Evolutionary conservation across 2,329 filamentous ascomycete genomes (phyloP), one percentile per base, ranked within the genome.

Genomic region (Pleurostoma richardsiae): DNA sequence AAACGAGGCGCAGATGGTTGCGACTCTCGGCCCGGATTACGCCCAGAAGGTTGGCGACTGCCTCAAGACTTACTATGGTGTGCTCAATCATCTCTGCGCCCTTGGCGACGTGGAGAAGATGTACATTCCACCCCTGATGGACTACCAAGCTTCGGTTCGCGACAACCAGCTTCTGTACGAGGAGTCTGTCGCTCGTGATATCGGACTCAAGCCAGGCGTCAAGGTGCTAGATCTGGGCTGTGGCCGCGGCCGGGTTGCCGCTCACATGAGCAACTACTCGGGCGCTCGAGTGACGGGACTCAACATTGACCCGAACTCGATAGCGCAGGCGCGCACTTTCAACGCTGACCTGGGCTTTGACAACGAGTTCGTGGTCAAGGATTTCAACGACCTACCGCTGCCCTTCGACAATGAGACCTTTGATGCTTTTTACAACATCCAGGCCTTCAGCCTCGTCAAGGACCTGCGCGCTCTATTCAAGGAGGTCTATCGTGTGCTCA

Each of bases 391-490:
- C 40, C 65, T 77, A 30, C 74, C 75, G 2, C 64, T 79, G 2
- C 75, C 74, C 2, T 77, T 79, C 47, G 68, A 58, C 10, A 69
- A 77, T 51, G 59, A 58, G 29, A 66, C 63, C 39, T 77, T 79
- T 55, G 74, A 79, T 47, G 73, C 68, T 30, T 77, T 78, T 49
- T 79, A 72, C 67, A 76, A 71, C 73, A 83, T 70, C 71, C 83
- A 69, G 68, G 82, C 64, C 46, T 74, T 69, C 57, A 81, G 68
- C 65, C 72, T 69, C 30, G 77, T 72, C 65, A 74, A 73, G 50
- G 72, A 78, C 45, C 63, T 72, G 2, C 54, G 63, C 3, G 60
- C 64, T 6, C 63, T 77, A 8, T 76, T 77, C 60, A 59, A 59
- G 42, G 75, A 79, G 56, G 61, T 78, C 44, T 70, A 65, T 56